These are phyloP conservation scores for Ramalina intermedia DNA, from an alignment of 495 filamentous ascomycete species.

Conservation along the genomic window DNA sequence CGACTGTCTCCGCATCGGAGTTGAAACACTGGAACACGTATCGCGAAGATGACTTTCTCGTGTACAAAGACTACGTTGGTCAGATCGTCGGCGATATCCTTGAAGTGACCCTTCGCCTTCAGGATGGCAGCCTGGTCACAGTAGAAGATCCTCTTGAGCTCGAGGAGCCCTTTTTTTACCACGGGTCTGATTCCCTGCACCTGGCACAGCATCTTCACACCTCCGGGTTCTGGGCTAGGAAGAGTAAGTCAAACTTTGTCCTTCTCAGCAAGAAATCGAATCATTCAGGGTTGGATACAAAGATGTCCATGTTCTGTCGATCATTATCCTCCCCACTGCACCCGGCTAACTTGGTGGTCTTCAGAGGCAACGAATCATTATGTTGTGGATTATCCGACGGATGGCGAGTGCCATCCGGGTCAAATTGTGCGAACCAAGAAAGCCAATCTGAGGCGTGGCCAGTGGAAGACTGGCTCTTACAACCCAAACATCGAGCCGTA, in stretches of 20 bases:
- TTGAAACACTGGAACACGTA: slow-evolving; percentile 18
- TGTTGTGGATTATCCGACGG: background rate
- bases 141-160: slow-evolving; percentile 21
- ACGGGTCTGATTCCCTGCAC: background rate
- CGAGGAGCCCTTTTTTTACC: slow-evolving; percentile 18
- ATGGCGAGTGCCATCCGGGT: slow-evolving; percentile 25
- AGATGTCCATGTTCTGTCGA: too few species aligned
- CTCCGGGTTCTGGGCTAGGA: background rate
- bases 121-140: slow-evolving; percentile 24
- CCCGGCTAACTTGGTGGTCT: too few species aligned
- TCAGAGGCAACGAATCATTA: too few species aligned
- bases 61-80: slow-evolving; percentile 27
- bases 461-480: slow-evolving; percentile 36
- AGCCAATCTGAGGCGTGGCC: slow-evolving; percentile 32
- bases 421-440: slow-evolving; percentile 34
- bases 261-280: too few species aligned
- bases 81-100: slow-evolving; percentile 17
- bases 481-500: slow-evolving; percentile 24
- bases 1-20: slow-evolving; percentile 15
- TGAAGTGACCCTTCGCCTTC: slow-evolving; percentile 21
- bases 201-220: slow-evolving; percentile 1
- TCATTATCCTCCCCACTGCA: background rate
- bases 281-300: too few species aligned
- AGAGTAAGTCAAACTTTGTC: background rate
- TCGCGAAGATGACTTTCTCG: slow-evolving; percentile 22